These are phyloP conservation scores for Rugonectria rugulosa DNA, from an alignment of 2,329 filamentous ascomycete species.

Conservation along the genomic window DNA sequence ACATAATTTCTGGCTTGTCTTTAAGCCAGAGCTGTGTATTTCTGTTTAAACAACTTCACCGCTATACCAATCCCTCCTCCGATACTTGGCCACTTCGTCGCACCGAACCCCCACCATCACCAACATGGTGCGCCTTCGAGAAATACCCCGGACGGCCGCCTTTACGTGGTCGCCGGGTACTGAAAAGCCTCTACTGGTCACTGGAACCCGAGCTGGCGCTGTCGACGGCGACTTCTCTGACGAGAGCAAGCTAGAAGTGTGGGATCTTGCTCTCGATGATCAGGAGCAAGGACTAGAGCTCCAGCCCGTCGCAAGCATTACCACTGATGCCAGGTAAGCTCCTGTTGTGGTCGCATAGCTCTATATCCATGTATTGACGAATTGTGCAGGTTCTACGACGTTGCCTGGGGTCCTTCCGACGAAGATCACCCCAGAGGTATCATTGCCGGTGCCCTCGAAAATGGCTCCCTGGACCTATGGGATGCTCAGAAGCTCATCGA, in stretches of 20 bases:
- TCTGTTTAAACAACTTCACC: slow-evolving; percentile 26
- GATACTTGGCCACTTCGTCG: slow-evolving; percentile 34
- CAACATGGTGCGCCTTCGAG: slow-evolving; percentile 92
- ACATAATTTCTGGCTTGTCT: slow-evolving; percentile 28
- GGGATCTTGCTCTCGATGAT: slow-evolving; percentile 88
- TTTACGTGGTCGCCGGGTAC: slow-evolving; percentile 95
- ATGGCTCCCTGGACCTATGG: slow-evolving; percentile 92
- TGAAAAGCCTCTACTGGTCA: slow-evolving; percentile 82
- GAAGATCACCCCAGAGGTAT: slow-evolving; percentile 83
- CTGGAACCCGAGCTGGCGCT: slow-evolving; percentile 92
- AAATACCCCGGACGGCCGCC: slow-evolving; percentile 94
- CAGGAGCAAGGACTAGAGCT: slow-evolving; percentile 80
- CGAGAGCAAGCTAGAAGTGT: slow-evolving; percentile 94
- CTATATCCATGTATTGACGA: slow-evolving; percentile 25
- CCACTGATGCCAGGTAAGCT: slow-evolving; percentile 84
- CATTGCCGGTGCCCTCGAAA: slow-evolving; percentile 94
- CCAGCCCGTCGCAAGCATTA: slow-evolving; percentile 82
- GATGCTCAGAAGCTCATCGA: slow-evolving; percentile 76
- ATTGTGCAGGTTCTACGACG: slow-evolving; percentile 83
- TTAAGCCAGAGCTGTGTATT: slow-evolving; percentile 30
- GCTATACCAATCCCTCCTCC: slow-evolving; percentile 28
- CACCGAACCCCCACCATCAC: slow-evolving; percentile 41
- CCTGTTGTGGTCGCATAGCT: slow-evolving; percentile 16
- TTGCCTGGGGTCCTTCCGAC: slow-evolving; percentile 89
- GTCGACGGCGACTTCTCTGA: slow-evolving; percentile 98